A percentile compares a stretch with the other conserved stretches of the same genome.
phyloP scores from a whole-genome alignment of 495 filamentous ascomycete species.

The Penicillium lagena region DNA sequence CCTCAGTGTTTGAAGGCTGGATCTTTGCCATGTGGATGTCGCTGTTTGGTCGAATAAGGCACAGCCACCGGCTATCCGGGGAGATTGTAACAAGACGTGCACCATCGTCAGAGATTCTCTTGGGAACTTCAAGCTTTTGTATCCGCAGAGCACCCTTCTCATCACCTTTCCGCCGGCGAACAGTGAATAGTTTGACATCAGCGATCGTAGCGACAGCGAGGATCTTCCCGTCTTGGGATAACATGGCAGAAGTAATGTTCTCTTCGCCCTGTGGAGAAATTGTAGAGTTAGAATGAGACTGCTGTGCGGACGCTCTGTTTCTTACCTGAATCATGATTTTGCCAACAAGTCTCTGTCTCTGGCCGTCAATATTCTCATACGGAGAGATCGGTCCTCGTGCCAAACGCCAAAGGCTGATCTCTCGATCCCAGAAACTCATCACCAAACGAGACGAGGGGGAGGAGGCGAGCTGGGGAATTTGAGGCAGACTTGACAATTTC shows the following conservation, averaged over 20 bases:
- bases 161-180: slow-evolving; percentile 35
- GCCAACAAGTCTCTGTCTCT: slow-evolving; percentile 55
- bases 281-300: slow-evolving; percentile 1
- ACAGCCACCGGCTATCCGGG: slow-evolving; percentile 51
- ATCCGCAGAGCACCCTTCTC: slow-evolving; percentile 54
- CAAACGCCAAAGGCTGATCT: slow-evolving; percentile 78
- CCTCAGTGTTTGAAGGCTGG: slow-evolving; percentile 24
- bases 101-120: slow-evolving; percentile 43
- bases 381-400: slow-evolving; percentile 31
- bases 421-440: slow-evolving; percentile 89
- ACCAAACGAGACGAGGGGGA: slow-evolving; percentile 65
- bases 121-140: slow-evolving; percentile 57
- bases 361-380: slow-evolving; percentile 37
- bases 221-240: slow-evolving; percentile 66
- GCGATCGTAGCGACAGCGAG: slow-evolving; percentile 71
- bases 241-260: slow-evolving; percentile 73
- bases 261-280: slow-evolving; percentile 59
- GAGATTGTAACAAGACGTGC: slow-evolving; percentile 56
- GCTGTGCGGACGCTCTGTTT: not conserved
- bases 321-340: slow-evolving; percentile 59
- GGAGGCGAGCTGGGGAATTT: slow-evolving; percentile 62
- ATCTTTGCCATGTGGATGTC: slow-evolving; percentile 42
- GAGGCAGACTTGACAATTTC: slow-evolving; percentile 71
- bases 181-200: slow-evolving; percentile 70
- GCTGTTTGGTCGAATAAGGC: slow-evolving; percentile 44